A percentile compares a stretch with the other conserved stretches of the same genome.
These are phyloP conservation scores for Globisporangium heterothallicum DNA, from an alignment of 352 stramenopile genomes.

Conservation along the genomic window DNA sequence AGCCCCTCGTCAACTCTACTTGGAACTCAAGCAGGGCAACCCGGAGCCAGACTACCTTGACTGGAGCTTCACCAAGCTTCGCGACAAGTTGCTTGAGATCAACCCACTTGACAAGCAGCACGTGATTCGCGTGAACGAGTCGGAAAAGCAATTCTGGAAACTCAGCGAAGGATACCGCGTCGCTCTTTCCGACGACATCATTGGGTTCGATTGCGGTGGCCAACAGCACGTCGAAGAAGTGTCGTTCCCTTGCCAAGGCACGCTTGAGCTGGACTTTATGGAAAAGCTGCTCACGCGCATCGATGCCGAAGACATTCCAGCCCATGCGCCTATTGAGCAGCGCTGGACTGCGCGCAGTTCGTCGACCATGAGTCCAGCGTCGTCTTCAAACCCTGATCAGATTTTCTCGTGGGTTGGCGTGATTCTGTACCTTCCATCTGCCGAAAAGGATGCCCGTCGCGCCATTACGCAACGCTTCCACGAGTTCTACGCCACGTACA, in stretches of 20 bases:
- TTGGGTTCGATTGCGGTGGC: slow-evolving; percentile 98
- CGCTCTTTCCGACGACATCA: slow-evolving; percentile 91
- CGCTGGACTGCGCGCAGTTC: slow-evolving; percentile 92
- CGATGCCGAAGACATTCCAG: slow-evolving; percentile 89
- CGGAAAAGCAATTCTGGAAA: slow-evolving; percentile 96
- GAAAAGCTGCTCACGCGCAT: slow-evolving; percentile 90
- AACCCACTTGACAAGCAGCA: slow-evolving; percentile 89
- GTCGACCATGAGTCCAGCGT: slow-evolving; percentile 91
- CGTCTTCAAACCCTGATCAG: slow-evolving; percentile 52
- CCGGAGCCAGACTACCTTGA: slow-evolving; percentile 59
- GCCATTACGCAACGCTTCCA: slow-evolving; percentile 92
- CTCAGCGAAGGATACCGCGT: slow-evolving; percentile 89
- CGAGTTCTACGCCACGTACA: slow-evolving; percentile 89
- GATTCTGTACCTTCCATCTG: slow-evolving; percentile 94
- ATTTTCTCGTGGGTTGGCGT: slow-evolving; percentile 97
- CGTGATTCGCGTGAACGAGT: slow-evolving; percentile 92
- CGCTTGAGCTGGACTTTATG: slow-evolving; percentile 92
- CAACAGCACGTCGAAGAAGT: slow-evolving; percentile 98
- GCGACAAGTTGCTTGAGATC: slow-evolving; percentile 75
- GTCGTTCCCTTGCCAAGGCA: slow-evolving; percentile 85
- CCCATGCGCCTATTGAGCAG: slow-evolving; percentile 97
- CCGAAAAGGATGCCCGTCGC: slow-evolving; percentile 39
- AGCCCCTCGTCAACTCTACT: slow-evolving; percentile 75
- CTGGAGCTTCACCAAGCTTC: slow-evolving; percentile 82
- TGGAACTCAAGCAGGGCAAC: slow-evolving; percentile 53